These are phyloP conservation scores for Termitomyces sp. DNA, from an alignment of 768 basidiomycete species.

Conservation along the genomic window DNA sequence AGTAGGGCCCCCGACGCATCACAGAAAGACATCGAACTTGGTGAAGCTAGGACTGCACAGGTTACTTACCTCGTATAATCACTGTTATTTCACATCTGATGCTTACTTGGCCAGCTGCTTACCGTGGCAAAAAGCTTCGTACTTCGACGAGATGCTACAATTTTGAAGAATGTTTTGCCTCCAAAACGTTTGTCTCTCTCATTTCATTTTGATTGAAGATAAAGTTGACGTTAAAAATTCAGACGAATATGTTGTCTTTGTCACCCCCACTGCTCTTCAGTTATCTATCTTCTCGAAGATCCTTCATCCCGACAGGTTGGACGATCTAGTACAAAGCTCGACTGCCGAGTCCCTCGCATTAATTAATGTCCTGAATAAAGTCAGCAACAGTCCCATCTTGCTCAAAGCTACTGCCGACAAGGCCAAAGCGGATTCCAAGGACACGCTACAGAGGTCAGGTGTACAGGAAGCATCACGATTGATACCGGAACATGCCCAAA, in stretches of 20 bases:
- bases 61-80: slow-evolving; percentile 31
- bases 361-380: slow-evolving; percentile 80
- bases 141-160: slow-evolving; percentile 79
- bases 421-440: slow-evolving; percentile 39
- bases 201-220: background rate
- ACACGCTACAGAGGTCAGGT: slow-evolving; percentile 40
- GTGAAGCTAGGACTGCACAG: slow-evolving; percentile 74
- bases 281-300: slow-evolving; percentile 74
- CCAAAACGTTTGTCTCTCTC: slow-evolving; percentile 69
- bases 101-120: slow-evolving; percentile 45
- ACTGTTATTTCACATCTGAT: background rate
- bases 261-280: slow-evolving; percentile 84
- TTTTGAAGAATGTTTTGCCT: slow-evolving; percentile 81
- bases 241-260: slow-evolving; percentile 99
- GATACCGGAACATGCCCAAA: slow-evolving; percentile 53
- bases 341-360: slow-evolving; percentile 78
- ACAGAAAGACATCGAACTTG: slow-evolving; percentile 68
- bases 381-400: slow-evolving; percentile 90
- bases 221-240: background rate
- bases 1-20: slow-evolving; percentile 79
- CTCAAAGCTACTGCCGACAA: slow-evolving; percentile 76
- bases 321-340: slow-evolving; percentile 63
- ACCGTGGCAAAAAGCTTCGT: slow-evolving; percentile 85
- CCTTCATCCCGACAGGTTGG: slow-evolving; percentile 66
- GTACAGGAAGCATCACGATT: slow-evolving; percentile 59